Conservation (phyloP, 352 stramenopile genomes). For the Globisporangium yorkense region DNA sequence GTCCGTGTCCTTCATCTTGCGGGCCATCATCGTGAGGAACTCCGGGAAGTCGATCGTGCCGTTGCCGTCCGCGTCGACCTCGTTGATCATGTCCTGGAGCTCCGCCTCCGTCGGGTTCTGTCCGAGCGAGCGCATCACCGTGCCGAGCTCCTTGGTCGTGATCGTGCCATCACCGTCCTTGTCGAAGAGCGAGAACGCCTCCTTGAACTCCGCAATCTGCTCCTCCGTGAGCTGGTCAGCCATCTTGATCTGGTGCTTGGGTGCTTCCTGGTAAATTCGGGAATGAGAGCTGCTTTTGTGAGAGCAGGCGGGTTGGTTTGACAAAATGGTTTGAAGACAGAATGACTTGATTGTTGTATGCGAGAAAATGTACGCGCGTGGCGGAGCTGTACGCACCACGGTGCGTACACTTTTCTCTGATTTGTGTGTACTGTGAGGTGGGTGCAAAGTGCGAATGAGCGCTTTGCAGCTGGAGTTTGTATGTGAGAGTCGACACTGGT, state of each 20-base stretch:
- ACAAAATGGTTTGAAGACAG: neutral
- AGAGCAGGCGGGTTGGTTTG: neutral
- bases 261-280: slow-evolving; percentile 36
- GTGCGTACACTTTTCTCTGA: slow-evolving; percentile 5
- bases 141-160: slow-evolving; percentile 98
- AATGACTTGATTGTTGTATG: neutral
- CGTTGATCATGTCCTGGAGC: slow-evolving; percentile 99
- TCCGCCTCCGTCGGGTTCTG: slow-evolving; percentile 98
- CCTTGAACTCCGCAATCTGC: slow-evolving; percentile 99
- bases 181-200: slow-evolving; percentile 99
- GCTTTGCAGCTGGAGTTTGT: no score
- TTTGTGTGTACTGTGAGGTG: no score
- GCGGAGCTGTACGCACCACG: slow-evolving; percentile 1
- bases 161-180: slow-evolving; percentile 99
- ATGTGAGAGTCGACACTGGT: no score
- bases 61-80: slow-evolving; percentile 99
- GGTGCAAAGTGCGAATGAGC: no score
- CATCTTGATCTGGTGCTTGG: slow-evolving; percentile 30
- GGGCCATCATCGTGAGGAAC: slow-evolving; percentile 99
- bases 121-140: slow-evolving; percentile 97
- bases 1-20: slow-evolving; percentile 99
- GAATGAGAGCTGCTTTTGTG: slow-evolving; percentile 29
- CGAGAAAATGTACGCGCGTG: slow-evolving; percentile 17
- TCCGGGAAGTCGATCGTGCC: slow-evolving; percentile 99
- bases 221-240: slow-evolving; percentile 89